These are phyloP conservation scores for Leccinum subtestaceum DNA, from an alignment of 768 basidiomycete species.

Conservation along the genomic window DNA sequence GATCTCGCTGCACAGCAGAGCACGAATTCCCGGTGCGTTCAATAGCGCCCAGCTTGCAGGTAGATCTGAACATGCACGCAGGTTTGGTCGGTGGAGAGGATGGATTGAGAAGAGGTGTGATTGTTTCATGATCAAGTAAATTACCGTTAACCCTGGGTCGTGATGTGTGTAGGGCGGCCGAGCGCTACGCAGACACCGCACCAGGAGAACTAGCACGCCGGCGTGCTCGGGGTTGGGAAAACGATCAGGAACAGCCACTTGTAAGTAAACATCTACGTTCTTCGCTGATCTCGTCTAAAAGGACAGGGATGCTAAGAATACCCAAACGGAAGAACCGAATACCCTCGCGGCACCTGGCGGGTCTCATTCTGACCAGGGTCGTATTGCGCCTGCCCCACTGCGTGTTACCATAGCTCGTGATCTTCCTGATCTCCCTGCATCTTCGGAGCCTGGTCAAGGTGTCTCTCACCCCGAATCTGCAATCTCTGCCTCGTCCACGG, in stretches of 20 bases:
- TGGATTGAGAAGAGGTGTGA: conserved; percentile 86
- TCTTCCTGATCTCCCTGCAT: conserved; percentile 26
- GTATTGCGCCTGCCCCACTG: conserved; percentile 21
- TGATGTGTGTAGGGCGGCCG: conserved; percentile 62
- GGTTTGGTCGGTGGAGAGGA: conserved; percentile 81
- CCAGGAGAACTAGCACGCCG: conserved; percentile 56
- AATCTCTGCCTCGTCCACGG: conserved; percentile 19
- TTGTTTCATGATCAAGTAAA: neutral
- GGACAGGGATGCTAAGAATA: conserved; percentile 10
- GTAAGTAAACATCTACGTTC: conserved; percentile 11
- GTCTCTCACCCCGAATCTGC: conserved; percentile 8
- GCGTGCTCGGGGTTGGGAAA: conserved; percentile 70
- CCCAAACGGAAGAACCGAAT: conserved; percentile 9
- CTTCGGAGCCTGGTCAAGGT: conserved; percentile 9
- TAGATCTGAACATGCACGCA: conserved; percentile 28
- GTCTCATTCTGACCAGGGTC: conserved; percentile 13
- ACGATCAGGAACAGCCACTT: conserved; percentile 28
- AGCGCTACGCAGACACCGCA: conserved; percentile 67
- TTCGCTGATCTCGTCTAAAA: conserved; percentile 8
- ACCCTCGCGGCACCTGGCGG: conserved; percentile 2
- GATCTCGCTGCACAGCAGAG: conserved; percentile 74
- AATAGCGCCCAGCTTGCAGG: conserved; percentile 1
- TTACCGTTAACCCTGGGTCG: neutral
- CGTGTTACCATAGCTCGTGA: conserved; percentile 46
- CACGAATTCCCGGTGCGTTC: conserved; percentile 72